A percentile compares a stretch with the other conserved stretches of the same genome.
phyloP scores from a whole-genome alignment of 345 rosid genomes.

The Salix suchowensis region DNA sequence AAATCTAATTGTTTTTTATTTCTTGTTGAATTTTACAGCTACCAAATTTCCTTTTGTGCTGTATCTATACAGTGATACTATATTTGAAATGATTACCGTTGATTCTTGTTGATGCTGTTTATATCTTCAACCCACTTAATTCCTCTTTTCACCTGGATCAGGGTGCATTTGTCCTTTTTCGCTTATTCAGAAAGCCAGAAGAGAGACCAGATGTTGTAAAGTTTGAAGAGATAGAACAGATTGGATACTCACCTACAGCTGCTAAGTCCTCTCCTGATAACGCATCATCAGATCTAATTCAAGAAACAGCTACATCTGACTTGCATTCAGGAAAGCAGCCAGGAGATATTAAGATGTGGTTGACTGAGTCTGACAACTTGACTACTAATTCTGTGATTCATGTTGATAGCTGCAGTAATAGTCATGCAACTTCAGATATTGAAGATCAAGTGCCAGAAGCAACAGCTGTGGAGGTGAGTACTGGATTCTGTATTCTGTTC shows the following conservation, averaged over 20 bases:
- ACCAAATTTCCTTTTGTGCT: neutral
- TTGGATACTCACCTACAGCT: constrained; percentile 42
- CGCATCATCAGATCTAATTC: constrained; percentile 56
- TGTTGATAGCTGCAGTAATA: constrained; percentile 41
- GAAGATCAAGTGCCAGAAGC: constrained; percentile 47
- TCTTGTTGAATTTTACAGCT: neutral
- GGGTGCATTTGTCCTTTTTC: constrained; percentile 74
- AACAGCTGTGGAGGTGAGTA: constrained; percentile 39
- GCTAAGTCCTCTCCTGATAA: constrained; percentile 63
- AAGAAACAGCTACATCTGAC: constrained; percentile 40
- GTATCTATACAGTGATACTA: neutral
- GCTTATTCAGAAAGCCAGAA: constrained; percentile 72
- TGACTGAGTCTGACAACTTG: constrained; percentile 22
- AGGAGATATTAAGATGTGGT: constrained; percentile 32
- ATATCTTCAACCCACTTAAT: neutral
- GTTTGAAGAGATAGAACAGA: constrained; percentile 50
- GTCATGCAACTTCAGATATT: constrained; percentile 45
- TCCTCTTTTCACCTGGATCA: constrained; percentile 17
- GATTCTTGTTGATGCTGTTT: neutral
- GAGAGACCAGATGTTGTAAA: constrained; percentile 40
- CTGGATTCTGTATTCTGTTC: neutral
- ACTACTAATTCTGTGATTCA: constrained; percentile 27
- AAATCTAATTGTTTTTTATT: neutral
- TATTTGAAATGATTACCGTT: neutral
- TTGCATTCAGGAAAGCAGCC: constrained; percentile 20